phyloP scores from a whole-genome alignment of 805 yeast species.

The Candida lessepsii region DNA sequence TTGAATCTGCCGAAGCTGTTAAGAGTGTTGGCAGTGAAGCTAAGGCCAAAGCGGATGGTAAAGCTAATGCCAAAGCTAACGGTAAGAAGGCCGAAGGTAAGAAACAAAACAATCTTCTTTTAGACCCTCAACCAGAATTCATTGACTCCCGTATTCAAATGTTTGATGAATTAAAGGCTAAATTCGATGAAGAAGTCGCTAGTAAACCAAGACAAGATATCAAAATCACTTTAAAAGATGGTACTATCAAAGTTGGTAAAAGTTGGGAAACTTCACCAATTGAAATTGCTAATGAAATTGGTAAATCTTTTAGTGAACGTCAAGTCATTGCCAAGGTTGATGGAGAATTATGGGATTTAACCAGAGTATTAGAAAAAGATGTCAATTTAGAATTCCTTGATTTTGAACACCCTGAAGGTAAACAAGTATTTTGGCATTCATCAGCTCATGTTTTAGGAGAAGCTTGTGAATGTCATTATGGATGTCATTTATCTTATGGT shows the following conservation, averaged over 20 bases:
- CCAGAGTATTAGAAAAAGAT: slow-evolving; percentile 83
- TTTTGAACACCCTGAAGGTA: slow-evolving; percentile 92
- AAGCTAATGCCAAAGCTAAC: slow-evolving; percentile 14
- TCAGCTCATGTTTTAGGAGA: slow-evolving; percentile 98
- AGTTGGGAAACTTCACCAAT: slow-evolving; percentile 91
- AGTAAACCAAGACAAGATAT: slow-evolving; percentile 57
- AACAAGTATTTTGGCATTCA: slow-evolving; percentile 97
- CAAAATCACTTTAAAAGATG: slow-evolving; percentile 83
- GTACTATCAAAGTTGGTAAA: slow-evolving; percentile 70
- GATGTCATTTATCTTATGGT: slow-evolving; percentile 83
- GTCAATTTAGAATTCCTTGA: slow-evolving; percentile 77
- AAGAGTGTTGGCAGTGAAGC: slow-evolving; percentile 4
- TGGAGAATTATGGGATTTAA: slow-evolving; percentile 92
- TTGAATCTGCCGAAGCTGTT: slow-evolving; percentile 20
- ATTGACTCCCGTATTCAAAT: slow-evolving; percentile 74
- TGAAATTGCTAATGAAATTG: slow-evolving; percentile 78
- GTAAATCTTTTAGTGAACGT: slow-evolving; percentile 84
- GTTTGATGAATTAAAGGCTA: slow-evolving; percentile 76
- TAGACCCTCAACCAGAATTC: slow-evolving; percentile 82
- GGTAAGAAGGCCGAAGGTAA: slow-evolving; percentile 32
- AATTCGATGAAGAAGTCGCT: slow-evolving; percentile 72
- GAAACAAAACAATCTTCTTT: slow-evolving; percentile 35
- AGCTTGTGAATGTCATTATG: slow-evolving; percentile 94
- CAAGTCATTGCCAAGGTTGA: slow-evolving; percentile 89
- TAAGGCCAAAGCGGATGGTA: slow-evolving; percentile 14